Base-by-base conservation (phyloP, 371 early-diverging fungal species). In the Sporodiniella umbellata region DNA sequence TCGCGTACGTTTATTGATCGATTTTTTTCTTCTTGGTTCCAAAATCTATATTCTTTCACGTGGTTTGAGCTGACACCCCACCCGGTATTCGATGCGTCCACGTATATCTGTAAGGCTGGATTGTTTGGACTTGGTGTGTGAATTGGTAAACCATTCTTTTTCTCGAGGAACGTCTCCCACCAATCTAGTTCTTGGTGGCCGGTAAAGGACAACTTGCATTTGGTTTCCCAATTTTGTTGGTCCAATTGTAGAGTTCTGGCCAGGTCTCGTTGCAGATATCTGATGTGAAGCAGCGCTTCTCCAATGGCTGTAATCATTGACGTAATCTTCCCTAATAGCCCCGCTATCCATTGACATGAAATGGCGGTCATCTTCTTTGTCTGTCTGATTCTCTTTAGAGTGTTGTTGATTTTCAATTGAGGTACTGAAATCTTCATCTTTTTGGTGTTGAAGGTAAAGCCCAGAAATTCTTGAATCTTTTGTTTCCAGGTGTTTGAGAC, bases 1-100 rank as follows among this genome's bases (percentile, higher is more conserved):
- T 62, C 57, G 14, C 58, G 1, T 15, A 57, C 58, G 22, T 57
- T 62, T 24, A 58, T 51, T 1, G 43, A 51, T 4, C 17, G 30
- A 24, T 23, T 17, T 22, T 15, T 35, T 44, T 51, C 44, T 51
- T 42, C 37, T 15, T 31, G 22, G 10, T 33, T 33, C 52, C 52
- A 51, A 18, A 18, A 43, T 35, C 52, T 44, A 15, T 15, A 22
- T 21, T 42, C 44, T 8, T 12, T 10, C 5, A 42, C 2, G 3
- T 0, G 5, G 3, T 7, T 12, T 0, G 33, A 43, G 3, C 15
- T 4, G 0, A 51, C 33, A 2, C 44, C 44, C 44, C 23, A 51
- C 1, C 44, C 52, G 14, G 35, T 33, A 2, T 51, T 31, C 3
- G 35, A 51, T 0, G 52, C 52, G 44, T 51, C 44, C 4, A 35